Conservation (phyloP, 2,329 filamentous ascomycete genomes). For the Nemania bipapillata region DNA sequence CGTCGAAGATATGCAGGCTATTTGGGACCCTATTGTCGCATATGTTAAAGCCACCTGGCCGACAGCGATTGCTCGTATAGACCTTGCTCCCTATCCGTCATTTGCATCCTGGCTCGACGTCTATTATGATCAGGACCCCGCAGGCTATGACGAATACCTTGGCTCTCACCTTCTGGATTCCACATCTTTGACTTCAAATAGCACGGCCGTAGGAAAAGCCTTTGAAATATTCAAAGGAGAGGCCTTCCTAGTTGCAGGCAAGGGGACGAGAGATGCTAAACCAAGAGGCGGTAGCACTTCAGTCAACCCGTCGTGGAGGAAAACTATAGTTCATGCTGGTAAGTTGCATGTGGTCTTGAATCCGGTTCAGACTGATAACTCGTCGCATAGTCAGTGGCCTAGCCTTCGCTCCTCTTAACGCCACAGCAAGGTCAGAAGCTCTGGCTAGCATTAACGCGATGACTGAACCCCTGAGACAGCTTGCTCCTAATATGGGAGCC, state of each 20-base stretch:
- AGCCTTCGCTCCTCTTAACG: constrained; percentile 50
- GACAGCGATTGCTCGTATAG: constrained; percentile 36
- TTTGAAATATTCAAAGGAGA: constrained; percentile 50
- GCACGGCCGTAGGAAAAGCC: constrained; percentile 53
- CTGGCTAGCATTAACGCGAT: constrained; percentile 45
- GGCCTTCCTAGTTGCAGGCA: constrained; percentile 57
- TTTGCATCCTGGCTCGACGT: constrained; percentile 54
- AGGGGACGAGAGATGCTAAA: constrained; percentile 56
- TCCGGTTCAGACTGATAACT: constrained; percentile 22
- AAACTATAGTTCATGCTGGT: constrained; percentile 56
- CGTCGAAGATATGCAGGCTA: constrained; percentile 37
- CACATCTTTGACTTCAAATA: constrained; percentile 50
- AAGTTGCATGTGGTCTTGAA: constrained; percentile 37
- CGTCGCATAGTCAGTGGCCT: constrained; percentile 45
- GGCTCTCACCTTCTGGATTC: constrained; percentile 60
- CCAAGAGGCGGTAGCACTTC: constrained; percentile 59
- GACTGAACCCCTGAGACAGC: constrained; percentile 52
- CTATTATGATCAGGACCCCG: constrained; percentile 52
- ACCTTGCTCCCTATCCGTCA: constrained; percentile 45
- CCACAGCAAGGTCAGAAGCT: constrained; percentile 45
- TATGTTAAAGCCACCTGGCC: constrained; percentile 56
- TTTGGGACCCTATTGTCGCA: constrained; percentile 53
- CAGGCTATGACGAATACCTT: constrained; percentile 52
- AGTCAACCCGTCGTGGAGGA: constrained; percentile 64
- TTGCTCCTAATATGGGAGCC: constrained; percentile 56